These are phyloP conservation scores for Dichotomopilus funicola DNA, from an alignment of 2,329 filamentous ascomycete genomes.

Conservation along the genomic window DNA sequence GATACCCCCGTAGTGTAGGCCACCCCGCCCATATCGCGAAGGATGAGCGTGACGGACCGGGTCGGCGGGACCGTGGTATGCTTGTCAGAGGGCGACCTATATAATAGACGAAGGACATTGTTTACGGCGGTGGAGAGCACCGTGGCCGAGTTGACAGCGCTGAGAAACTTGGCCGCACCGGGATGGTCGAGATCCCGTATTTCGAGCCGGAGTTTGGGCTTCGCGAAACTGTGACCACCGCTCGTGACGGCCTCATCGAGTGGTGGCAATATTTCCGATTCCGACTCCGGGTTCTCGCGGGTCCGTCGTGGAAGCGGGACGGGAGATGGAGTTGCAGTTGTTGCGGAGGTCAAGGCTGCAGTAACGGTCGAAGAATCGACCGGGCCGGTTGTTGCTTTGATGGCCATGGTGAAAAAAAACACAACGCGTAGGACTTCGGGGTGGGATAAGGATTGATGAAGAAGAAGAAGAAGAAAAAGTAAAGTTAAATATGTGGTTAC, in stretches of 20 bases:
- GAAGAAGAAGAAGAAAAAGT: no score
- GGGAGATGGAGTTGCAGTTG: background rate
- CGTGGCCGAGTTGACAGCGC: conserved; percentile 53
- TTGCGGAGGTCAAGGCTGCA: background rate
- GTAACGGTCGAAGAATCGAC: background rate
- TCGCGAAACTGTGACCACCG: conserved; percentile 29
- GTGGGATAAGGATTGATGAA: no score
- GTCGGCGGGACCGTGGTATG: conserved; percentile 52
- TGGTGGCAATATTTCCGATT: background rate
- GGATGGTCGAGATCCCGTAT: conserved; percentile 52
- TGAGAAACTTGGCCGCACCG: conserved; percentile 62
- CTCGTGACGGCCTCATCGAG: background rate
- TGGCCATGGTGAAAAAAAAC: conserved; percentile 2
- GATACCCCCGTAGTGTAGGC: conserved; percentile 66
- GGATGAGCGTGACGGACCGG: conserved; percentile 75
- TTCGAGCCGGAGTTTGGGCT: conserved; percentile 54
- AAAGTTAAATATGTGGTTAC: no score
- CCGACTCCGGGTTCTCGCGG: background rate
- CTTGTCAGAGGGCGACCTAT: conserved; percentile 42
- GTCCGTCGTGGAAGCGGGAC: conserved; percentile 17
- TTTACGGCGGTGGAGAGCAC: conserved; percentile 58
- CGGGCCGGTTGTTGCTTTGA: background rate
- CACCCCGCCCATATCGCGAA: conserved; percentile 74
- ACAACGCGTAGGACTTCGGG: no score
- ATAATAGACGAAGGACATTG: conserved; percentile 67